Conservation (phyloP, 2,329 filamentous ascomycete species). For the Escovopsis weberi region DNA sequence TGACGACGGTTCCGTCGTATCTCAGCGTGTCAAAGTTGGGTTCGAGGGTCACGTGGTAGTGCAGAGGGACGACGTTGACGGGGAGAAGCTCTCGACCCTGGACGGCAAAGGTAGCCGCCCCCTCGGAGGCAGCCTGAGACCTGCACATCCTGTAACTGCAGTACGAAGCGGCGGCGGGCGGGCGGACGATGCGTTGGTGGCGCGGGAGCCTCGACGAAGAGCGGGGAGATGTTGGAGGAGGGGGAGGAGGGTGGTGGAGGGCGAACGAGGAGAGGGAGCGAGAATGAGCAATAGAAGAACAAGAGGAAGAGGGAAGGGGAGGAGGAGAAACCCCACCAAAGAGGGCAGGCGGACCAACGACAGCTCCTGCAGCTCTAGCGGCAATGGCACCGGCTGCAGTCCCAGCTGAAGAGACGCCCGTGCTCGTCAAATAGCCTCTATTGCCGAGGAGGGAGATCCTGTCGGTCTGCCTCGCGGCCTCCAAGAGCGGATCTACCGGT, state of each 20-base stretch:
- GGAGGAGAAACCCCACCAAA: neutral
- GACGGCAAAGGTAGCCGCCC: slow-evolving; percentile 5
- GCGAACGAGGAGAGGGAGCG: neutral
- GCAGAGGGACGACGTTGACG: slow-evolving; percentile 76
- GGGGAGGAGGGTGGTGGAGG: neutral
- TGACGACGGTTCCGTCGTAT: slow-evolving; percentile 70
- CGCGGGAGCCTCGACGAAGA: neutral
- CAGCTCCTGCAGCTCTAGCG: neutral
- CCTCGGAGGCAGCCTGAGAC: slow-evolving; percentile 4
- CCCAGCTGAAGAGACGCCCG: neutral
- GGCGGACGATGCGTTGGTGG: neutral
- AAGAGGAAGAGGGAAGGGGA: neutral
- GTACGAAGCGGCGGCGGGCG: neutral
- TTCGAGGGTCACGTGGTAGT: slow-evolving; percentile 87
- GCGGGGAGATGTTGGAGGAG: neutral
- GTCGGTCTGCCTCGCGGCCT: too few species aligned
- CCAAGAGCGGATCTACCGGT: too few species aligned
- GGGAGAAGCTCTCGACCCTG: slow-evolving; percentile 65
- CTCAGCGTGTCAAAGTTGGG: slow-evolving; percentile 79
- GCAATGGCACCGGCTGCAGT: neutral
- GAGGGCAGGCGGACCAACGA: neutral
- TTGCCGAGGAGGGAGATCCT: neutral
- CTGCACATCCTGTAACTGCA: slow-evolving; percentile 6
- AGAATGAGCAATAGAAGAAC: neutral
- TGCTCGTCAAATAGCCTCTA: neutral